phyloP scores from a whole-genome alignment of 2,329 filamentous ascomycete genomes.

The Raffaelea arxii region DNA sequence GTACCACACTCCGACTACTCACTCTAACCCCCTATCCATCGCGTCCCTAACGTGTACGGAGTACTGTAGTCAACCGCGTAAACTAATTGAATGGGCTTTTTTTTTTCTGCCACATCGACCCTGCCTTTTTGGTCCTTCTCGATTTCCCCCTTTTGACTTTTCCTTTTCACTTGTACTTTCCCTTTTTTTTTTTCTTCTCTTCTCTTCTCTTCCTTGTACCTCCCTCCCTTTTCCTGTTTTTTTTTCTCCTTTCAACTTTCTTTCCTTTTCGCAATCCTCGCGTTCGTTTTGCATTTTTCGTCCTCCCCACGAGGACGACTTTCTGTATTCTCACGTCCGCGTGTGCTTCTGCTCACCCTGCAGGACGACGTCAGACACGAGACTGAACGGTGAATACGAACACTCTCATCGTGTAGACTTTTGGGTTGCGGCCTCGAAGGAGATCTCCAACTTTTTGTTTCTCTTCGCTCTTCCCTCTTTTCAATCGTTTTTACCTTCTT shows the following conservation, averaged over 20 bases:
- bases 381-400: neutral
- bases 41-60: too few species aligned
- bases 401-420: neutral
- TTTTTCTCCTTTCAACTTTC: neutral
- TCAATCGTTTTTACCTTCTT: neutral
- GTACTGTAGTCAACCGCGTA: too few species aligned
- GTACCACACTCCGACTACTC: too few species aligned
- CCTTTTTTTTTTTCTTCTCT: slow-evolving; percentile 2
- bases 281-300: neutral
- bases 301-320: too few species aligned
- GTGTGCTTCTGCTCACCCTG: neutral
- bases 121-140: slow-evolving; percentile 15
- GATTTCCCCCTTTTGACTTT: slow-evolving; percentile 14
- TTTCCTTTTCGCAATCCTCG: neutral
- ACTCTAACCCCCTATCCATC: too few species aligned
- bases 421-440: too few species aligned
- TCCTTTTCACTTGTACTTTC: neutral
- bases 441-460: neutral
- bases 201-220: slow-evolving; percentile 9
- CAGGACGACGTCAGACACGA: neutral
- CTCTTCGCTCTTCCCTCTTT: slow-evolving; percentile 1
- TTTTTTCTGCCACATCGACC: slow-evolving; percentile 18
- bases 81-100: too few species aligned
- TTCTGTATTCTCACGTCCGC: neutral
- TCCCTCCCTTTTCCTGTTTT: neutral